A percentile compares a stretch with the other conserved stretches of the same genome.
Conservation (phyloP, 176 grass and related monocot species). For the Miscanthus lutarioriparius region DNA sequence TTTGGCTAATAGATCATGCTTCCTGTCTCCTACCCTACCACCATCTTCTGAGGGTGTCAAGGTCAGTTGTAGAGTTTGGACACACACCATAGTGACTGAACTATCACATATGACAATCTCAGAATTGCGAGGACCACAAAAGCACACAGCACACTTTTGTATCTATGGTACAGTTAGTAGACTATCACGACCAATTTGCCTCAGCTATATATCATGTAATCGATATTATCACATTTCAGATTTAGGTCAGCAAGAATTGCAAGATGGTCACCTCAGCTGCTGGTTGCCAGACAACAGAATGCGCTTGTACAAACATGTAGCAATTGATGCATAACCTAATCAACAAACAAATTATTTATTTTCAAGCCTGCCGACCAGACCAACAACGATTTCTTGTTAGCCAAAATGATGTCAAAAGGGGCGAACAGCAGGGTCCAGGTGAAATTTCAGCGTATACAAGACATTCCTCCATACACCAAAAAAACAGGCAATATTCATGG, state of each 20-base stretch:
- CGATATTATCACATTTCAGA: not conserved
- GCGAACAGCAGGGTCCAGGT: not conserved
- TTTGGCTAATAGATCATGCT: not conserved
- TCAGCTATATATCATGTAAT: not conserved
- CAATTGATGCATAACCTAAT: not conserved
- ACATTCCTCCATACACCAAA: not conserved
- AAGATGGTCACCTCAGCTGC: not conserved
- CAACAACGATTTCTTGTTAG: slow-evolving; percentile 22
- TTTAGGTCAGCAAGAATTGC: not conserved
- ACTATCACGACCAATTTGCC: not conserved
- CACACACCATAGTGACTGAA: too few species aligned
- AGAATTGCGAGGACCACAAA: not conserved
- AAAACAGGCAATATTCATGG: not conserved
- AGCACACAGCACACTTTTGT: not conserved
- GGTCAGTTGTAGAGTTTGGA: not conserved
- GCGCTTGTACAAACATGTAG: not conserved
- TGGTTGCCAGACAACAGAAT: not conserved
- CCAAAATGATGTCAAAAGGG: not conserved
- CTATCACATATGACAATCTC: too few species aligned
- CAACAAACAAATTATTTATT: slow-evolving; percentile 26
- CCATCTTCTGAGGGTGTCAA: not conserved
- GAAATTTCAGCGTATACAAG: slow-evolving; percentile 2
- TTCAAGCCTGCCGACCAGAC: not conserved
- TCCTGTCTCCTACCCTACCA: not conserved
- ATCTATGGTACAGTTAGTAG: not conserved